Evolutionary conservation across 768 basidiomycete species (phyloP), one percentile per base, ranked within the genome.

Genomic region (Porpolomopsis calyptriformis): DNA sequence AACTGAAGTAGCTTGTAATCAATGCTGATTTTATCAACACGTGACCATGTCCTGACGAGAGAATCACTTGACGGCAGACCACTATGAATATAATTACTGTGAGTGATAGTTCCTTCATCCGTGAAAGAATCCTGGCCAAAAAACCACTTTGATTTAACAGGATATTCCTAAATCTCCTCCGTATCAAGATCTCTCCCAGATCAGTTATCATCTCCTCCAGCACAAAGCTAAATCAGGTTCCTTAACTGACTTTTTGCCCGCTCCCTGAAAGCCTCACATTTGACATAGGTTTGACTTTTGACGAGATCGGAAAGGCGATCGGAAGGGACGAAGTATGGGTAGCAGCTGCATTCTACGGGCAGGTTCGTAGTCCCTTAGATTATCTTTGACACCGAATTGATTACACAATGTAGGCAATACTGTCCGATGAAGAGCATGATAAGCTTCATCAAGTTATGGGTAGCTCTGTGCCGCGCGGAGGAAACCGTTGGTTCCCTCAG

Each of bases 321-420:
- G 76, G 72, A 19, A 79, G 72, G 58, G 82, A 86, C 57, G 87
- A 90, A 55, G 71, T 89, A 20, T 90, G 85, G 84, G 71, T 88
- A 20, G 86, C 86, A 2, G 77, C 86, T 4, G 78, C 79, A 40
- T 85, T 90, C 62, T 87, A 86, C 53, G 86, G 80, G 5, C 86
- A 88, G 67, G 83, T 82, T 9, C 22, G 20, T 11, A 33, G 24
- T 20, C 29, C 19, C 36, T 34, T 34, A 9, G 6, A 25, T 14
- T 18, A 23, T 10, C 10, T 18, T 18, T 44, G 43, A 49, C 18
- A 1, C 24, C 25, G 41, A 14, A 20, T 29, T 37, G 8, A 43
- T 35, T 8, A 33, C n/a, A 12, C 3, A 14, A 12, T 33, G 0
- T 49, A 88, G 82, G 85, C 86, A 4, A 88, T 87, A 60, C 68